phyloP scores from a whole-genome alignment of 2,329 filamentous ascomycete genomes.

The Epichloe gansuensis region DNA sequence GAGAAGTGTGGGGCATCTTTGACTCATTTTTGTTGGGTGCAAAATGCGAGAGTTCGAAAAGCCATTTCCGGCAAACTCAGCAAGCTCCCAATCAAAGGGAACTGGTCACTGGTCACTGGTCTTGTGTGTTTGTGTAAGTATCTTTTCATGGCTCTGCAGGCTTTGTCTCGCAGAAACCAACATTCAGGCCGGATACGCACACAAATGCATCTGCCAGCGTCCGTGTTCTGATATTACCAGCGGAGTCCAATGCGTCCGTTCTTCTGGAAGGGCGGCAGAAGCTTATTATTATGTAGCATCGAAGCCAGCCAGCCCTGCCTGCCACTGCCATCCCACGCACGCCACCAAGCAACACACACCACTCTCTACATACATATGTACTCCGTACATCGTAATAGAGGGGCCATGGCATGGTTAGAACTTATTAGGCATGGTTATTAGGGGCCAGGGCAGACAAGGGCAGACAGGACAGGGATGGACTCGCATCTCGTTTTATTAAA shows the following conservation, averaged over 20 bases:
- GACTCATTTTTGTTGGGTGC: neutral
- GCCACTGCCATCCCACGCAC: neutral
- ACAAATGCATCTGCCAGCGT: neutral
- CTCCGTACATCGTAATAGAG: too few species aligned
- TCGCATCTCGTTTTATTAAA: constrained; percentile 4
- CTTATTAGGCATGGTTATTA: too few species aligned
- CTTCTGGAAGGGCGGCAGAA: constrained; percentile 23
- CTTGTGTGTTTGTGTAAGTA: too few species aligned
- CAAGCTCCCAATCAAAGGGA: too few species aligned
- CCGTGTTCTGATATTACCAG: too few species aligned
- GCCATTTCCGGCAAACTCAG: too few species aligned
- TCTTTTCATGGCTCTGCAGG: too few species aligned
- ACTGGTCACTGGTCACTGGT: too few species aligned
- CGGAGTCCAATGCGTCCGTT: neutral
- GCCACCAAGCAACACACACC: too few species aligned
- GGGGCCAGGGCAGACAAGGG: neutral
- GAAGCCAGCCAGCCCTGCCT: neutral
- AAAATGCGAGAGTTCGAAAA: neutral
- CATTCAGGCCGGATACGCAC: neutral
- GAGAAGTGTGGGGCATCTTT: neutral
- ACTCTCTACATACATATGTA: too few species aligned
- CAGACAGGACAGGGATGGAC: neutral
- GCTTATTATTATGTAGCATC: neutral
- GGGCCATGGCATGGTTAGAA: too few species aligned
- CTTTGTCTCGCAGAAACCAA: neutral